Conservation (phyloP, 2,329 filamentous ascomycete species). For the Colletotrichum orbiculare region DNA sequence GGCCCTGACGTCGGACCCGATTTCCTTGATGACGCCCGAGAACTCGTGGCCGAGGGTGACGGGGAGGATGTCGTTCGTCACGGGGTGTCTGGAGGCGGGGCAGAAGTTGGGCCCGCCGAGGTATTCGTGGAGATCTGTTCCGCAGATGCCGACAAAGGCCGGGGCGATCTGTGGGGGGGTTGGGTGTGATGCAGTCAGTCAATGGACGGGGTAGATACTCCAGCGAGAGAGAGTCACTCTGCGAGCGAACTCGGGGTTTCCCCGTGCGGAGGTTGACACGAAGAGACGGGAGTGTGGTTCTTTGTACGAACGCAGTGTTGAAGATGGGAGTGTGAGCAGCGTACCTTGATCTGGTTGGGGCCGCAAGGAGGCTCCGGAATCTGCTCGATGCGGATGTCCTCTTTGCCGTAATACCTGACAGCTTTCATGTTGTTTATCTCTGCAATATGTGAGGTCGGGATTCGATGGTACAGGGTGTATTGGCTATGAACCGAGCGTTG, state of each 20-base stretch:
- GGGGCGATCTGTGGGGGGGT: slow-evolving; percentile 40
- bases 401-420: slow-evolving; percentile 64
- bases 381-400: slow-evolving; percentile 65
- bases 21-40: slow-evolving; percentile 67
- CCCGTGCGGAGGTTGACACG: slow-evolving; percentile 10
- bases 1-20: slow-evolving; percentile 42
- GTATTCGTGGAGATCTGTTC: slow-evolving; percentile 48
- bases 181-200: neutral
- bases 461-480: neutral
- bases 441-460: neutral
- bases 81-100: slow-evolving; percentile 58
- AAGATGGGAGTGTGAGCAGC: neutral
- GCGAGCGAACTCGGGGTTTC: neutral
- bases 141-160: slow-evolving; percentile 49
- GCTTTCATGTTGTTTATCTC: slow-evolving; percentile 56
- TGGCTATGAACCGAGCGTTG: neutral
- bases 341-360: slow-evolving; percentile 58
- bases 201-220: neutral
- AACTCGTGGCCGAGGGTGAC: slow-evolving; percentile 73
- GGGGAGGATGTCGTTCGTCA: slow-evolving; percentile 66
- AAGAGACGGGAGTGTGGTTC: neutral
- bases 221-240: slow-evolving; percentile 8
- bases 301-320: slow-evolving; percentile 4
- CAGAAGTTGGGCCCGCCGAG: slow-evolving; percentile 44
- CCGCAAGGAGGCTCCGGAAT: slow-evolving; percentile 58